Conservation (phyloP, 2,329 filamentous ascomycete species). For the Diaporthe sp. region DNA sequence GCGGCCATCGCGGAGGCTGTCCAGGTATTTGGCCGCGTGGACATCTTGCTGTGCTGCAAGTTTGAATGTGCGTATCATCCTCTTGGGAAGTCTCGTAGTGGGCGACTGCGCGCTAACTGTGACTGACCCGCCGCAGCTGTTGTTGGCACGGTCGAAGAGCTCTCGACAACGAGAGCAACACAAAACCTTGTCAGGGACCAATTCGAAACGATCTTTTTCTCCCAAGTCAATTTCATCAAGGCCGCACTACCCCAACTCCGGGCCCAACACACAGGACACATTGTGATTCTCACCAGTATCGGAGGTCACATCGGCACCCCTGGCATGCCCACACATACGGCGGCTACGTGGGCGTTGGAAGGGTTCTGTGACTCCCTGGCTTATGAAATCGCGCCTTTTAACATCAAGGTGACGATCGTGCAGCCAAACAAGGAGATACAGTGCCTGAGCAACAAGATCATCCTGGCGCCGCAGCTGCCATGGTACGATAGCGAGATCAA, state of each 20-base stretch:
- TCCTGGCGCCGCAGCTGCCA: constrained; percentile 82
- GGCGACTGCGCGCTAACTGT: constrained; percentile 7
- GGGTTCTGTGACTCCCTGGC: constrained; percentile 96
- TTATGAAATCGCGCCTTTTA: constrained; percentile 97
- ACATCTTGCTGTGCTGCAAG: constrained; percentile 91
- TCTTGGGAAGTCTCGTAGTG: neutral
- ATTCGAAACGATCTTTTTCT: constrained; percentile 96
- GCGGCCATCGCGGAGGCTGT: constrained; percentile 90
- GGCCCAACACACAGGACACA: constrained; percentile 85
- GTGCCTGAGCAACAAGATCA: constrained; percentile 88
- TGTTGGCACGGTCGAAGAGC: constrained; percentile 91
- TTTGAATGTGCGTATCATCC: constrained; percentile 75
- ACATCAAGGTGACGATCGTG: constrained; percentile 95
- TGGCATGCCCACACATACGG: constrained; percentile 90
- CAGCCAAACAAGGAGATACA: constrained; percentile 96
- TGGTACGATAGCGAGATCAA: constrained; percentile 76
- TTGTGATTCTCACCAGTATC: constrained; percentile 90
- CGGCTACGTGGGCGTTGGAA: constrained; percentile 94
- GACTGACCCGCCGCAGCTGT: constrained; percentile 69
- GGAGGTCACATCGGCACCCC: constrained; percentile 95
- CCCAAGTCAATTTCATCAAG: constrained; percentile 96
- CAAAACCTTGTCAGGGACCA: constrained; percentile 88
- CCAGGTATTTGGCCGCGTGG: constrained; percentile 85
- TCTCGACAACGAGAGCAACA: constrained; percentile 80
- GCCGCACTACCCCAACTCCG: constrained; percentile 86